Evolutionary conservation across 164 flowering plant species (phyloP), one percentile per base, ranked within the genome.

Genomic region (Kalanchoe fedtschenkoi): DNA sequence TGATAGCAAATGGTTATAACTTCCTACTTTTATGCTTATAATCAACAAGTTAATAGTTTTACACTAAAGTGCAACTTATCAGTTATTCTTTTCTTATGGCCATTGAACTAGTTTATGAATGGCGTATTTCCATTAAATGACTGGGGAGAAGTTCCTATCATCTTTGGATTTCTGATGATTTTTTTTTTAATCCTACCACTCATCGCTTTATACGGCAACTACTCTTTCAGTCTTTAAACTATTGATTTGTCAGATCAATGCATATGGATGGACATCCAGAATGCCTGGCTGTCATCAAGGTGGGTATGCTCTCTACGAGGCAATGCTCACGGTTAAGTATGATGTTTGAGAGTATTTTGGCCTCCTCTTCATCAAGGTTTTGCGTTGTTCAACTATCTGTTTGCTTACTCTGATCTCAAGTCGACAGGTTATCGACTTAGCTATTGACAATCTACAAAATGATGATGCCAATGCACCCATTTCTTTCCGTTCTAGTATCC

Each of bases 241-340:
- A 19, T 37, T 26, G 37, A 15, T 63, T 43, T 69, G 24, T 37
- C 88, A 90, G 99, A 69, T 21, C 58, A 92, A 88, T 6, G 62
- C 87, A 62, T 80, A 76, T 71, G 77, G 42, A 41, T 74, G 83
- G 84, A 54, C 83, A 42, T 65, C 75, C 33, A 82, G 75, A 72
- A 93, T 93, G 99, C 99, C 99, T 57, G 99, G 99, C 38, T 93
- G 99, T 74, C 99, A 93, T 74, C 83, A 66, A 34, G 99, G 99
- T 67, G 99, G 97, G 70, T 77, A 77, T 63, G 89, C 95, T 60
- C 87, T 93, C 26, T 93, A 85, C 51, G 69, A 78, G 66, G 60
- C 84, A 80, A 85, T 92, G 98, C 34, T 68, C 30, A 75, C 76
- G 58, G 75, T 70, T 61, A 17, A 3, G 56, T 69, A 75, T 41